Base-by-base conservation (phyloP, 1,139 yeast species). In the Blastobotrys illinoisensis region DNA sequence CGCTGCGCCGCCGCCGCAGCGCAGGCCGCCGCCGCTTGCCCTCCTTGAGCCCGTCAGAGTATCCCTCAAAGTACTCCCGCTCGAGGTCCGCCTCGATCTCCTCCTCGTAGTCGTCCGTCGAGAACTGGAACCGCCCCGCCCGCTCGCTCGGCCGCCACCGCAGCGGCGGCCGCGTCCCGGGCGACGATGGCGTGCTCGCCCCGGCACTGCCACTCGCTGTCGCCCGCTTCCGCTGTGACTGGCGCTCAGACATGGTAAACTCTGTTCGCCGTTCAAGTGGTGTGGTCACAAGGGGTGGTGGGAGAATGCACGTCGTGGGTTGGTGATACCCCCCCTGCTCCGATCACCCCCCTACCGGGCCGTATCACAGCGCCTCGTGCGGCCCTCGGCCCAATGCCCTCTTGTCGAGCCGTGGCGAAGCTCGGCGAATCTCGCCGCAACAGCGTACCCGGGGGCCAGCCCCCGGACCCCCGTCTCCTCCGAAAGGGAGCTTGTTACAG, bases 81-180 rank as follows among this genome's bases (percentile, higher is more conserved):
- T 81, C 85, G 51, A 78, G 63, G 62, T 80, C 86, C 14, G 78
- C 79, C 58, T 80, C 84, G 11, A 80, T 73, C 56, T 81, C 87
- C 50, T 78, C 80, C 46, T 82, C 85, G 62, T 85, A 88, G 67
- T 88, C 95, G 67, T 88, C 96, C 0, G 87, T 93, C 24, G 64
- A 64, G 57, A 63, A 66, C 46, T 58, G 60, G 54, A 56, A 62
- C 28, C 64, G 54, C 14, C 53, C 54, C 16, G 52, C 26, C 11
- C 60, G 51, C 48, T 48, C 54, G 13, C 60, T 55, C 21, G 54
- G 50, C 45, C 61, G 36, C 60, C 61, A 57, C 44, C 62, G 48
- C 45, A 57, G 47, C 32, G 58, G 60, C n/a, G 64, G 62, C 20
- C 55, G 51, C 19, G 47, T 47, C 45, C 40, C 40, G 1, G 40